Evolutionary conservation across 169 alveolate genomes (phyloP), one percentile per base, ranked within the genome.

Genomic region (Cryptosporidium baileyi): DNA sequence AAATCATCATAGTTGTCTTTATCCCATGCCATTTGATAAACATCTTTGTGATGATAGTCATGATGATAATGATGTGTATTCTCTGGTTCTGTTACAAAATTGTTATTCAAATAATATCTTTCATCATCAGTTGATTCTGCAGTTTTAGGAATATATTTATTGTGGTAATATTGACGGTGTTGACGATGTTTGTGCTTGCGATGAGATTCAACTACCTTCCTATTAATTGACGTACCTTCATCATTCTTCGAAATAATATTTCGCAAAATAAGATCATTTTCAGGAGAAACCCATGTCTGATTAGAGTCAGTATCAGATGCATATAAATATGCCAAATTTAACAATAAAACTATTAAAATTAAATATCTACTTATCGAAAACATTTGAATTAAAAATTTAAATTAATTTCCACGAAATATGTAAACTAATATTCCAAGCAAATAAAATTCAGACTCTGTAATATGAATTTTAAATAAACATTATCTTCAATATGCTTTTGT

Each of bases 211-310:
- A 47, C 81, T 60, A 65, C 61, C 61, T 51, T 65, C 34, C 81
- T 45, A 32, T 49, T 65, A n/a, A 65, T 51, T 15, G 81, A 65
- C 81, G 61, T 65, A 65, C 81, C 81, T 65, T 65, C 81, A 65
- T 65, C 81, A 32, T 41, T 47, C 40, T 24, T 32, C 47, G 61
- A 32, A 51, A 45, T 32, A 47, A 45, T 34, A 24, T 3, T 17
- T n/a, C 30, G n/a, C n/a, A n/a, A n/a, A n/a, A n/a, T n/a, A n/a
- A n/a, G n/a, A n/a, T 54, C 54, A 30, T 11, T 13, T 36, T 74
- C 59, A 34, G 85, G 85, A 22, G 52, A 36, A 51, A 57, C 26
- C 85, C 85, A 74, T 51, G 85, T 40, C 24, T 57, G 60, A 26
- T 52, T 32, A 9, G 28, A 30, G 3, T 54, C 65, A 32, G 30